A percentile compares a stretch with the other conserved stretches of the same genome.
Conservation (phyloP, 2,329 filamentous ascomycete genomes). For the Dryadomyces sulphureus region DNA sequence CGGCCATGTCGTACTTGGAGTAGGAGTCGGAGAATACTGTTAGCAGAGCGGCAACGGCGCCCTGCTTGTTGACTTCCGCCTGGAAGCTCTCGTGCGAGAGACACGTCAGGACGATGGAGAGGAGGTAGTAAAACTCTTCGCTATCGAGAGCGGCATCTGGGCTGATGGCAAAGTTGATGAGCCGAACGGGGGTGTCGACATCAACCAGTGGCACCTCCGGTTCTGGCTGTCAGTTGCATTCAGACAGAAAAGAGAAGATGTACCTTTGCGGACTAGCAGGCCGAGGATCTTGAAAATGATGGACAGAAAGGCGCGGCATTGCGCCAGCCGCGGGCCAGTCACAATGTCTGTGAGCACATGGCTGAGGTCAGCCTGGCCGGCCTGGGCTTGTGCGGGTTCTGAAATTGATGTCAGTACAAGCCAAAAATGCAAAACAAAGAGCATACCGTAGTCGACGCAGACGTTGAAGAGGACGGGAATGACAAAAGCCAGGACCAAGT, state of each 20-base stretch:
- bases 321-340: conserved; percentile 25
- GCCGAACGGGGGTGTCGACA: conserved; percentile 28
- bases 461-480: conserved; percentile 49
- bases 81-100: conserved; percentile 39
- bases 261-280: conserved; percentile 36
- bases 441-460: conserved; percentile 44
- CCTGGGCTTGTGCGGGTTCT: conserved; percentile 44
- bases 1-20: conserved; percentile 21
- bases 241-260: conserved; percentile 1
- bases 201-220: conserved; percentile 29
- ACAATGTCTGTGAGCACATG: conserved; percentile 33
- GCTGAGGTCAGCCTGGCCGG: conserved; percentile 36
- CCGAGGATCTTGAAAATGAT: conserved; percentile 43
- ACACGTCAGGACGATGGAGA: conserved; percentile 38
- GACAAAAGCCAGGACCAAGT: conserved; percentile 32
- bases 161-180: conserved; percentile 33
- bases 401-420: too few species aligned
- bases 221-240: conserved; percentile 16
- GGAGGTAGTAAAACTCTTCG: conserved; percentile 38
- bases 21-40: conserved; percentile 32
- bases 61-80: conserved; percentile 25
- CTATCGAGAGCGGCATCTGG: conserved; percentile 27
- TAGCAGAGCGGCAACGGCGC: conserved; percentile 28
- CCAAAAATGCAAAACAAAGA: not conserved
- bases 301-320: conserved; percentile 28